Evolutionary conservation across 2,329 filamentous ascomycete species (phyloP).

Genomic region (Dothistroma pini): DNA sequence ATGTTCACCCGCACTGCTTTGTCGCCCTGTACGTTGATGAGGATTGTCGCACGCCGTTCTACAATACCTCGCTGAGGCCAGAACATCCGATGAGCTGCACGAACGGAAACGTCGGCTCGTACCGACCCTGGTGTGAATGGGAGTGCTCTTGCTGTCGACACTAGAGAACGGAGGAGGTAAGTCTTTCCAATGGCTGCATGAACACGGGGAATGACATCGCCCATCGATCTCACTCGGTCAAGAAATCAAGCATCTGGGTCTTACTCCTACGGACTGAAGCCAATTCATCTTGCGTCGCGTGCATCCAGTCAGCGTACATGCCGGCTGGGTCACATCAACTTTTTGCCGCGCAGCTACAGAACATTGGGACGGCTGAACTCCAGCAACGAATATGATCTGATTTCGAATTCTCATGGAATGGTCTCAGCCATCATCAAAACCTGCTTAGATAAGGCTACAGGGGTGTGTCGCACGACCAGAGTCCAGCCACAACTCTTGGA

Average conservation of each 20-base stretch:
- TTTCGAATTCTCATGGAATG: not conserved
- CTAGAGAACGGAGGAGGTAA: not conserved
- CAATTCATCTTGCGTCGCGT: too few species aligned
- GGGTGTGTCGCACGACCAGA: not conserved
- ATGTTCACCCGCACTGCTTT: not conserved
- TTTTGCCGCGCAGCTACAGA: not conserved
- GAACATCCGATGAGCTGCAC: not conserved
- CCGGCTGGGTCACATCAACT: not conserved
- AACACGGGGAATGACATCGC: not conserved
- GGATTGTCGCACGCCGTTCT: not conserved
- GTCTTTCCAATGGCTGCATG: not conserved
- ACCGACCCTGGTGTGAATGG: not conserved
- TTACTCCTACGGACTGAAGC: too few species aligned
- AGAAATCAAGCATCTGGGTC: too few species aligned
- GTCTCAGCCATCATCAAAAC: not conserved
- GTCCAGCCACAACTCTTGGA: not conserved
- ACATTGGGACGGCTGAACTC: not conserved
- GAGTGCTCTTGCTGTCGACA: not conserved
- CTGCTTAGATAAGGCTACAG: not conserved
- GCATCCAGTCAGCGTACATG: not conserved
- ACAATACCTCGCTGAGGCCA: not conserved
- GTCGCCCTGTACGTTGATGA: not conserved
- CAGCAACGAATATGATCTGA: not conserved
- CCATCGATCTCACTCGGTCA: not conserved
- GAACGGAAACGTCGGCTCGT: not conserved